These are phyloP conservation scores for Saksenaea oblongispora DNA, from an alignment of 371 early-diverging fungal species.

Conservation along the genomic window DNA sequence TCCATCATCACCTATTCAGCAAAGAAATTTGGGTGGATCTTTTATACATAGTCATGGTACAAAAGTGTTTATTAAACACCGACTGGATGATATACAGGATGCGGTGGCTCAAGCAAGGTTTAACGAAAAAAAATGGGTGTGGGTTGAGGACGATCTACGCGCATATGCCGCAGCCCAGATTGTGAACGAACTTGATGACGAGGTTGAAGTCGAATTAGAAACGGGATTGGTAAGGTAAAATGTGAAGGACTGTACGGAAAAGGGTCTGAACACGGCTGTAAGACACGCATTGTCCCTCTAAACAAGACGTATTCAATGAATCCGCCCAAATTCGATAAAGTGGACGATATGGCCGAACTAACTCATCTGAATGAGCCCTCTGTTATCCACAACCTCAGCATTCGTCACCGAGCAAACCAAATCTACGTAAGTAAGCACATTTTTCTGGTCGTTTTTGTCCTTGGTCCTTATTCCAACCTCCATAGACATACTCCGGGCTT, in stretches of 20 bases:
- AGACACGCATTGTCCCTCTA: slow-evolving; percentile 67
- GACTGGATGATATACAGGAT: slow-evolving; percentile 55
- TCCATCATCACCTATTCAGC: not conserved
- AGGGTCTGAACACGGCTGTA: not conserved
- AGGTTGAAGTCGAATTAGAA: slow-evolving; percentile 71
- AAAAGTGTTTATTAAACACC: slow-evolving; percentile 39
- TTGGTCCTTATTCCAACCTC: not conserved
- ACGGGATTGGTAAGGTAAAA: slow-evolving; percentile 65
- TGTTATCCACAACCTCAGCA: slow-evolving; percentile 94
- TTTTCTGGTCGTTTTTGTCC: not conserved
- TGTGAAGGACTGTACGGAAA: not conserved
- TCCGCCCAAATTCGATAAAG: slow-evolving; percentile 98
- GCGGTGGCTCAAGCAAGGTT: slow-evolving; percentile 77
- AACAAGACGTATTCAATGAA: slow-evolving; percentile 96
- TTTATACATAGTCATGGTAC: slow-evolving; percentile 54
- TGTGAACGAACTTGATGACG: slow-evolving; percentile 62
- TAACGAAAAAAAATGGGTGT: slow-evolving; percentile 93
- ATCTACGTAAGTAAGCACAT: slow-evolving; percentile 82
- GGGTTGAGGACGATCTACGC: slow-evolving; percentile 91
- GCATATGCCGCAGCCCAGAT: slow-evolving; percentile 90
- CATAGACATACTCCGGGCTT: slow-evolving; percentile 98
- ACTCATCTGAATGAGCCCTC: slow-evolving; percentile 98
- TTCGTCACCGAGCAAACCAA: slow-evolving; percentile 87
- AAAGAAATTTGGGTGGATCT: slow-evolving; percentile 29
- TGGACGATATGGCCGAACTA: slow-evolving; percentile 98